phyloP scores from a whole-genome alignment of 106 monocot genomes.

The Dioscorea zingiberensis region DNA sequence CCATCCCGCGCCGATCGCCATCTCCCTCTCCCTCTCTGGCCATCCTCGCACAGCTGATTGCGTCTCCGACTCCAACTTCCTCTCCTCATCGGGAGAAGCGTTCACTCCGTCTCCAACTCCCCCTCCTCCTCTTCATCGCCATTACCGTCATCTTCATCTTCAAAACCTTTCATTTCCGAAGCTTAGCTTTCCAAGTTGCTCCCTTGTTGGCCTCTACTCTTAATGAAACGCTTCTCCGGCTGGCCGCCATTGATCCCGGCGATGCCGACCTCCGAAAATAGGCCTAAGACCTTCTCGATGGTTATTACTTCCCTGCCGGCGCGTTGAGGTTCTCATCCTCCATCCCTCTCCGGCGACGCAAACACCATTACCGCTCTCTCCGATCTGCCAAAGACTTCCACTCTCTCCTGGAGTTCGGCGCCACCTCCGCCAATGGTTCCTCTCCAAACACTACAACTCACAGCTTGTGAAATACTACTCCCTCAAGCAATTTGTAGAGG shows the following conservation, averaged over 20 bases:
- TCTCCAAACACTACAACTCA: neutral
- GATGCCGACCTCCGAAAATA: slow-evolving; percentile 2
- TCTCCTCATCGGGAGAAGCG: neutral
- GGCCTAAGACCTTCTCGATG: slow-evolving; percentile 11
- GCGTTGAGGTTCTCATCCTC: too few relatives aligned
- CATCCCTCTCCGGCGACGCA: neutral
- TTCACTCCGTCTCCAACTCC: neutral
- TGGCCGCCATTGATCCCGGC: slow-evolving; percentile 7
- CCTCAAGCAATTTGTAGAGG: slow-evolving; percentile 31
- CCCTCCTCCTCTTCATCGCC: neutral
- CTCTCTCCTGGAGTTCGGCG: slow-evolving; percentile 7
- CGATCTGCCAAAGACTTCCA: neutral
- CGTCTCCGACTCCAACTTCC: too few relatives aligned
- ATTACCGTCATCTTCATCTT: neutral
- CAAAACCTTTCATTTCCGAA: neutral
- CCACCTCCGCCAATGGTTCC: slow-evolving; percentile 9
- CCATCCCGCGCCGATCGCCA: too few relatives aligned
- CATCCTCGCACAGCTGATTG: too few relatives aligned
- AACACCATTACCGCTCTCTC: neutral
- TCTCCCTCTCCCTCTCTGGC: too few relatives aligned
- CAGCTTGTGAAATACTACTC: slow-evolving; percentile 52
- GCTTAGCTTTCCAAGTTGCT: neutral
- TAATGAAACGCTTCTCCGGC: slow-evolving; percentile 6
- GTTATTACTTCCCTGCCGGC: neutral
- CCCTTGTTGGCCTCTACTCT: neutral